Evolutionary conservation across 352 stramenopile genomes (phyloP).

Genomic region (Phytophthora aleatoria): DNA sequence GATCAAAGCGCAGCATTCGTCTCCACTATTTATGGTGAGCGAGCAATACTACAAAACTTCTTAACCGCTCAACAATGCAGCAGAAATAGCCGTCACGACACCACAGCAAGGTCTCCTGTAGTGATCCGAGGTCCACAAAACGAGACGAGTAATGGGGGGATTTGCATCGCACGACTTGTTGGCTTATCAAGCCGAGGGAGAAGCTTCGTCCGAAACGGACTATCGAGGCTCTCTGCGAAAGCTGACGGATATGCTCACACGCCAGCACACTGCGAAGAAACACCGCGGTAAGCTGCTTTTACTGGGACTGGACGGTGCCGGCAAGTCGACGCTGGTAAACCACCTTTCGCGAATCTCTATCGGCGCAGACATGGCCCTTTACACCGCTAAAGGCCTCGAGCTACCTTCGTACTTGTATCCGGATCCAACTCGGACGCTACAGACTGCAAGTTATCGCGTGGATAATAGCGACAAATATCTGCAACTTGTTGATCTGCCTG

Average conservation of each 20-base stretch:
- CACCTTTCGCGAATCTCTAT: constrained; percentile 39
- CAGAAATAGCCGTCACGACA: constrained; percentile 25
- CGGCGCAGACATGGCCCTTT: constrained; percentile 28
- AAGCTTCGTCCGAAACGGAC: constrained; percentile 21
- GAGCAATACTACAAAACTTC: constrained; percentile 1
- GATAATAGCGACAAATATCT: constrained; percentile 45
- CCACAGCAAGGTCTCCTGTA: background rate
- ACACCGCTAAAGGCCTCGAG: constrained; percentile 15
- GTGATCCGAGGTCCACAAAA: background rate
- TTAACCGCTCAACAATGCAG: constrained; percentile 20
- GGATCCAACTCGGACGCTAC: constrained; percentile 31
- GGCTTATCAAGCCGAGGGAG: constrained; percentile 14
- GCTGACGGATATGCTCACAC: constrained; percentile 30
- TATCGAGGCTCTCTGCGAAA: constrained; percentile 25
- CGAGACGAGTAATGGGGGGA: constrained; percentile 34
- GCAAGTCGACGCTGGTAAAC: constrained; percentile 64
- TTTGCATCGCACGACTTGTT: constrained; percentile 46
- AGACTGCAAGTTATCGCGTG: constrained; percentile 43
- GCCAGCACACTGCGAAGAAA: constrained; percentile 42
- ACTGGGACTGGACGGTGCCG: constrained; percentile 58
- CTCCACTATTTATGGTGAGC: constrained; percentile 27
- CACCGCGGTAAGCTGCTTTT: constrained; percentile 50
- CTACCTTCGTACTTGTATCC: constrained; percentile 30
- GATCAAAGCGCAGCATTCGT: constrained; percentile 6
- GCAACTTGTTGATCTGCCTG: constrained; percentile 53